phyloP scores from a whole-genome alignment of 2,329 filamentous ascomycete species.

The Fusarium musae region DNA sequence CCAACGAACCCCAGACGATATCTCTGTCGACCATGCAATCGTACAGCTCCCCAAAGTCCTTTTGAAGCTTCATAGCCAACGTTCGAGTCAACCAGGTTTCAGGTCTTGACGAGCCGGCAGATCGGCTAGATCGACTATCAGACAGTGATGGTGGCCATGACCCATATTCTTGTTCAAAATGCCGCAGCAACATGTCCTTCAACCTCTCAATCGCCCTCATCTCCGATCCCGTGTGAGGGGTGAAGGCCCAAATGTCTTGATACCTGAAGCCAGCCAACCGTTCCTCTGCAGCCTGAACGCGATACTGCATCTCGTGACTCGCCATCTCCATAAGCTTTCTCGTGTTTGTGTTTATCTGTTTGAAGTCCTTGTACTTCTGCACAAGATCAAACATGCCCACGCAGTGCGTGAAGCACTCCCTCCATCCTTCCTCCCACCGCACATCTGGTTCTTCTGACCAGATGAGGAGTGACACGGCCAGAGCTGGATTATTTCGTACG shows the following conservation, averaged over 20 bases:
- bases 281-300: slow-evolving; percentile 71
- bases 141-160: slow-evolving; percentile 64
- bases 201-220: slow-evolving; percentile 68
- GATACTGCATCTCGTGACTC: slow-evolving; percentile 69
- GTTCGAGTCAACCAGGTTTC: slow-evolving; percentile 71
- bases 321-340: slow-evolving; percentile 71
- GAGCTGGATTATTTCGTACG: slow-evolving; percentile 68
- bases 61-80: slow-evolving; percentile 66
- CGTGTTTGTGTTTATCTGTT: slow-evolving; percentile 68
- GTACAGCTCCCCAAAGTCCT: slow-evolving; percentile 75
- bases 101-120: slow-evolving; percentile 50
- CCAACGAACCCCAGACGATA: slow-evolving; percentile 71
- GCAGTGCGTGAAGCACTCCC: slow-evolving; percentile 74
- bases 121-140: neutral
- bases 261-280: slow-evolving; percentile 70
- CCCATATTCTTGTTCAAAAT: slow-evolving; percentile 68
- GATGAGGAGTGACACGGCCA: slow-evolving; percentile 69
- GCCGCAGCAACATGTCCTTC: slow-evolving; percentile 67
- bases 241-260: slow-evolving; percentile 67
- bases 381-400: slow-evolving; percentile 69
- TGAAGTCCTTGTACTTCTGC: slow-evolving; percentile 66
- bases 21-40: slow-evolving; percentile 77
- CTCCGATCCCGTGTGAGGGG: slow-evolving; percentile 59
- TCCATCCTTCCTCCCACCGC: slow-evolving; percentile 74
- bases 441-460: slow-evolving; percentile 73